Evolutionary conservation across 225 moss, liverwort and hornwort species (phyloP).

Genomic region (Sphagnum tenellum): DNA sequence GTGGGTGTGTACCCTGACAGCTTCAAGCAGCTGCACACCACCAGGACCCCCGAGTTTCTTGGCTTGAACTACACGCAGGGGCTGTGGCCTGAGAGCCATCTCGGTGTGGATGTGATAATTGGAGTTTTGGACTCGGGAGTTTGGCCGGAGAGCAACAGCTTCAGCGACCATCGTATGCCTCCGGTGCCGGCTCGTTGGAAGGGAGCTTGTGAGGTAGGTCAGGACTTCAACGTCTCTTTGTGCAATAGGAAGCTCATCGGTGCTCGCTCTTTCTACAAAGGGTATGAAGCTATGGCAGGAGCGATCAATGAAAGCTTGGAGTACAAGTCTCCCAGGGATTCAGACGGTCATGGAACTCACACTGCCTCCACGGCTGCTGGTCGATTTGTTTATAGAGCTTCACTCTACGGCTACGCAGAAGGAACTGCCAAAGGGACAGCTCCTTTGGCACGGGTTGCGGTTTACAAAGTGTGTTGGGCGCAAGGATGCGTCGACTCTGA

Average conservation of each 20-base stretch:
- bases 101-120: conserved; percentile 73
- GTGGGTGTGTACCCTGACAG: conserved; percentile 43
- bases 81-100: conserved; percentile 33
- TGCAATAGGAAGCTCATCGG: conserved; percentile 84
- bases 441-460: conserved; percentile 34
- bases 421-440: conserved; percentile 42
- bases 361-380: conserved; percentile 52
- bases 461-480: conserved; percentile 53
- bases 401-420: conserved; percentile 25
- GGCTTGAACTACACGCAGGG: conserved; percentile 24
- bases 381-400: conserved; percentile 15
- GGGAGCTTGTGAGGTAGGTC: conserved; percentile 28
- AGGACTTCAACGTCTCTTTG: conserved; percentile 16
- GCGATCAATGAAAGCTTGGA: conserved; percentile 50
- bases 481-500: conserved; percentile 48
- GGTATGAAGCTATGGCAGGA: conserved; percentile 58
- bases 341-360: conserved; percentile 60
- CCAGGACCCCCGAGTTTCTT: conserved; percentile 73
- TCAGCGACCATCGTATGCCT: conserved; percentile 37
- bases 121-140: conserved; percentile 79
- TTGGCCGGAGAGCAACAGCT: conserved; percentile 74
- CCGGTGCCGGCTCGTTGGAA: conserved; percentile 63
- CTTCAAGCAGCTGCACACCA: conserved; percentile 54
- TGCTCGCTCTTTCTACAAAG: conserved; percentile 37
- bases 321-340: conserved; percentile 46